phyloP scores from a whole-genome alignment of 2,329 filamentous ascomycete genomes.

The Penicillium nordicum region DNA sequence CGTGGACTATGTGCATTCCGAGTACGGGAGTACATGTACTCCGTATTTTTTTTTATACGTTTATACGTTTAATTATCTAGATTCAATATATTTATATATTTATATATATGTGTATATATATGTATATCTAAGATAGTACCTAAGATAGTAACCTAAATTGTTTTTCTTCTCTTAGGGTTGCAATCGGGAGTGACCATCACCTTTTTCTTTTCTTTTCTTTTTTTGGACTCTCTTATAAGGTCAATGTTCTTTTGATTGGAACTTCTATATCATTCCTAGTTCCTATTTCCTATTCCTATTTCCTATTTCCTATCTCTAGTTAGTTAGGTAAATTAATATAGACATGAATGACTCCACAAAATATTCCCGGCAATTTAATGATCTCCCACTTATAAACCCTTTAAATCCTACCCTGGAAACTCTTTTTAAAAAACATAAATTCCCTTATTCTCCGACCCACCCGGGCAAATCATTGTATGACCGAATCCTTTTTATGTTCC shows the following conservation, averaged over 20 bases:
- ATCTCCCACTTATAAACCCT: neutral
- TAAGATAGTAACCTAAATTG: too few relatives aligned
- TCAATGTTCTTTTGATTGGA: neutral
- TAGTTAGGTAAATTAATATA: neutral
- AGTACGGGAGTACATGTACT: neutral
- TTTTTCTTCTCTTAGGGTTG: too few relatives aligned
- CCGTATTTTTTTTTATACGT: neutral
- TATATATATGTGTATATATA: neutral
- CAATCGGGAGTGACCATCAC: too few relatives aligned
- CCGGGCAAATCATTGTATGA: constrained; percentile 8
- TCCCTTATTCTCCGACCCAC: constrained; percentile 21
- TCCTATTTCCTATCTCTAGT: neutral
- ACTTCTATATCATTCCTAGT: neutral
- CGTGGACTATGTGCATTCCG: constrained; percentile 30
- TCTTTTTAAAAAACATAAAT: neutral
- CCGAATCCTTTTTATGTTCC: constrained; percentile 22
- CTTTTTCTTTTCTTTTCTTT: neutral
- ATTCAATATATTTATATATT: neutral
- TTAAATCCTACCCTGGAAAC: neutral
- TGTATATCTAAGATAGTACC: neutral
- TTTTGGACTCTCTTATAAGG: neutral
- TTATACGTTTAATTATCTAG: neutral
- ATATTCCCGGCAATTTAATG: neutral
- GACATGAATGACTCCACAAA: neutral
- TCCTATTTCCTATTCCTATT: neutral